phyloP scores from a whole-genome alignment of 2,329 filamentous ascomycete species.

The Seiridium cupressi region DNA sequence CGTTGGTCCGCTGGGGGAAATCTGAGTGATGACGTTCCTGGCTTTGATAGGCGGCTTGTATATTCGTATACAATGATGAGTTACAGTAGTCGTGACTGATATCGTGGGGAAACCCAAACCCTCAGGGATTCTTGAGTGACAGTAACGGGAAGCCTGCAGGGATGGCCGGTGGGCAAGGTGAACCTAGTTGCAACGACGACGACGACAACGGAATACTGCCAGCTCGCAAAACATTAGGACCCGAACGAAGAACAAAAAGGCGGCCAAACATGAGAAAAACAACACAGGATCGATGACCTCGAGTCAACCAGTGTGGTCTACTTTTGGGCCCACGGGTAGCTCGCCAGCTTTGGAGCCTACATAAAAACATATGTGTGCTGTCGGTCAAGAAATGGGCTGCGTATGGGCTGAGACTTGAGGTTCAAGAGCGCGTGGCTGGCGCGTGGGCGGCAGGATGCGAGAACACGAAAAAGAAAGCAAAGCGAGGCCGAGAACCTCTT shows the following conservation, averaged over 20 bases:
- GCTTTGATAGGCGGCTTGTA: too few species aligned
- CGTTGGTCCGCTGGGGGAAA: too few species aligned
- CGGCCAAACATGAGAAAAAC: neutral
- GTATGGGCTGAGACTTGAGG: neutral
- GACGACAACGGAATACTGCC: neutral
- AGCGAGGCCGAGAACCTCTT: too few species aligned
- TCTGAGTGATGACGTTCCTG: too few species aligned
- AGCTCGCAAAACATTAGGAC: neutral
- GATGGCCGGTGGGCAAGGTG: neutral
- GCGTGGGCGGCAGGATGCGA: neutral
- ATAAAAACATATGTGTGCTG: too few species aligned
- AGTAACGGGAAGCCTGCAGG: constrained; percentile 5
- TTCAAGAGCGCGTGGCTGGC: constrained; percentile 6
- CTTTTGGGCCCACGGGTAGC: too few species aligned
- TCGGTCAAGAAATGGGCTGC: neutral
- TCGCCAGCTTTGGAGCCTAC: neutral
- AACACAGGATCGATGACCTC: neutral
- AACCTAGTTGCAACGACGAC: constrained; percentile 1
- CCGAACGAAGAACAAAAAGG: neutral
- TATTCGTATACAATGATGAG: too few species aligned
- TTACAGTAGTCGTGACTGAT: neutral
- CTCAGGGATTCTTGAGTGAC: constrained; percentile 1
- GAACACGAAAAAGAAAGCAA: too few species aligned
- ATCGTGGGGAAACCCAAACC: neutral
- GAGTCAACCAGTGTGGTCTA: too few species aligned